phyloP scores from a whole-genome alignment of 768 basidiomycete genomes.

The Russula compacta region DNA sequence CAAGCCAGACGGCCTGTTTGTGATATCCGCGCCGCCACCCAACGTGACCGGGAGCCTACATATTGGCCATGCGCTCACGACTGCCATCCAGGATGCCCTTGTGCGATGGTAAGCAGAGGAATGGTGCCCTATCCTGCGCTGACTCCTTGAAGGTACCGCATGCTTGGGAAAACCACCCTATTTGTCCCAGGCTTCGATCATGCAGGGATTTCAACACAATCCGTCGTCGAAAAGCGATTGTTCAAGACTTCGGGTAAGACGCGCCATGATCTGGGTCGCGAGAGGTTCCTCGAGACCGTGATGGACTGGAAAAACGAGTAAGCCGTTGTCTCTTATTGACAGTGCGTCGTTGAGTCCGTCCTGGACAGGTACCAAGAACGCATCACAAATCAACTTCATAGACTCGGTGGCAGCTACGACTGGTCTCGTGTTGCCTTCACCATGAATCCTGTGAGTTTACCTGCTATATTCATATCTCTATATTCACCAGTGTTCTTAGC shows the following conservation, averaged over 20 bases:
- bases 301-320: slow-evolving; percentile 98
- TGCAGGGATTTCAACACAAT: slow-evolving; percentile 96
- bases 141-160: slow-evolving; percentile 65
- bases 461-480: not conserved
- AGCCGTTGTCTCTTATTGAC: slow-evolving; percentile 24
- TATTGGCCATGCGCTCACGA: slow-evolving; percentile 89
- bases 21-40: slow-evolving; percentile 87
- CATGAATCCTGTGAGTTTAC: slow-evolving; percentile 66
- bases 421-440: slow-evolving; percentile 95
- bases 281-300: slow-evolving; percentile 82
- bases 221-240: slow-evolving; percentile 89
- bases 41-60: slow-evolving; percentile 96
- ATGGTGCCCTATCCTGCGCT: not conserved
- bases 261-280: slow-evolving; percentile 90
- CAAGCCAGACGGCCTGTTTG: slow-evolving; percentile 39
- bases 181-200: slow-evolving; percentile 97
- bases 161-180: slow-evolving; percentile 85
- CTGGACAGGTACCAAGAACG: slow-evolving; percentile 73
- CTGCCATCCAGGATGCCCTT: slow-evolving; percentile 83
- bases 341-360: not conserved
- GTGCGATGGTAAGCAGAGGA: slow-evolving; percentile 64
- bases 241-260: slow-evolving; percentile 76
- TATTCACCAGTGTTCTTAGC: slow-evolving; percentile 23
- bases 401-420: slow-evolving; percentile 89
- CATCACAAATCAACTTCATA: slow-evolving; percentile 80